A percentile compares a stretch with the other conserved stretches of the same genome.
Evolutionary conservation across 106 monocot species (phyloP).

Genomic region (Chionographis japonica): DNA sequence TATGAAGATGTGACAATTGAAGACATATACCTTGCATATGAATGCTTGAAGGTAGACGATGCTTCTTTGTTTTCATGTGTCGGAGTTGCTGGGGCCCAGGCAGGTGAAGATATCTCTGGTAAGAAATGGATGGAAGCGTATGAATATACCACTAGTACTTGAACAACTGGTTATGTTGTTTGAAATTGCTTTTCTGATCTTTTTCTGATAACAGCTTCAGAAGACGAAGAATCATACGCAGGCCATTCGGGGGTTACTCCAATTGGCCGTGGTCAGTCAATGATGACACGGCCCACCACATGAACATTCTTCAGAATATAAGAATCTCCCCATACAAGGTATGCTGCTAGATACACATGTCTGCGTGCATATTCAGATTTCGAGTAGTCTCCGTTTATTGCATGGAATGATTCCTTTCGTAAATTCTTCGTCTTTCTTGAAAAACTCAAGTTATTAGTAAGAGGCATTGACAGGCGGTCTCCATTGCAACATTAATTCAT

Average conservation of each 20-base stretch:
- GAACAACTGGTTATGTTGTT: not conserved
- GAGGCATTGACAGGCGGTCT: too few relatives aligned
- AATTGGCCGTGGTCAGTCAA: conserved; percentile 75
- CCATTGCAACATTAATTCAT: too few relatives aligned
- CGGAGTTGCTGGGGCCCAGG: conserved; percentile 77
- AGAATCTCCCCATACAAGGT: not conserved
- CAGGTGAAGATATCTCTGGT: conserved; percentile 66
- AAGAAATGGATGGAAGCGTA: not conserved
- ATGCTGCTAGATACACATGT: too few relatives aligned
- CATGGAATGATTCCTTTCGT: too few relatives aligned
- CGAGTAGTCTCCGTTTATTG: too few relatives aligned
- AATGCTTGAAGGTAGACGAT: conserved; percentile 84
- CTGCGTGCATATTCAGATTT: too few relatives aligned
- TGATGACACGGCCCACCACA: conserved; percentile 93
- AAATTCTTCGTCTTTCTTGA: too few relatives aligned
- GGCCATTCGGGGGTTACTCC: conserved; percentile 43
- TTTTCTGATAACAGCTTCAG: conserved; percentile 18
- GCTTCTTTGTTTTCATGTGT: conserved; percentile 88
- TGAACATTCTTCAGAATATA: conserved; percentile 19
- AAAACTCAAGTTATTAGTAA: too few relatives aligned
- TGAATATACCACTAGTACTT: not conserved
- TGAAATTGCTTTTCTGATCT: not conserved
- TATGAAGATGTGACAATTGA: conserved; percentile 92
- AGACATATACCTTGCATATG: conserved; percentile 87
- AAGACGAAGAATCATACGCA: conserved; percentile 43